phyloP scores from a whole-genome alignment of 2,329 filamentous ascomycete genomes.

The Xylariaceae sp. region DNA sequence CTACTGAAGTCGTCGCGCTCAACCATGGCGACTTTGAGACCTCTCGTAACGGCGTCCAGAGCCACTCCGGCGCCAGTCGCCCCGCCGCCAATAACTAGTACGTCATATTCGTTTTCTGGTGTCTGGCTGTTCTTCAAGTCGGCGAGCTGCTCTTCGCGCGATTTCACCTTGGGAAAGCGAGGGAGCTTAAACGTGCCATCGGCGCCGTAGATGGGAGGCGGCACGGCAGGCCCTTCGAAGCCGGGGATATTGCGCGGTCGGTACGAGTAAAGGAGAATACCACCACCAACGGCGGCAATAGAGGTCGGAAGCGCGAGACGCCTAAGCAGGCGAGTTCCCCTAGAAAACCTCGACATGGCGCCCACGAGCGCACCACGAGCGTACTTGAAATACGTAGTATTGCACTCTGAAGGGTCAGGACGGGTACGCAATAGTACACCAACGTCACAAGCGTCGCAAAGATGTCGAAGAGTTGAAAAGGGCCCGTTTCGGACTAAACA shows the following conservation, averaged over 20 bases:
- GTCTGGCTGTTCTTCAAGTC: slow-evolving; percentile 58
- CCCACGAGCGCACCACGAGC: slow-evolving; percentile 13
- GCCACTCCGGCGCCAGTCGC: slow-evolving; percentile 75
- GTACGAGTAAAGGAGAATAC: slow-evolving; percentile 60
- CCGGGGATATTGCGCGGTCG: slow-evolving; percentile 76
- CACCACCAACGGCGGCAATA: slow-evolving; percentile 48
- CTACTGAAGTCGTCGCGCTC: slow-evolving; percentile 77
- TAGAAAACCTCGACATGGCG: slow-evolving; percentile 40
- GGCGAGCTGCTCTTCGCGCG: slow-evolving; percentile 67
- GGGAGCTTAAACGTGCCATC: slow-evolving; percentile 72
- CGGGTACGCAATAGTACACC: not conserved
- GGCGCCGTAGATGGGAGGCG: slow-evolving; percentile 71
- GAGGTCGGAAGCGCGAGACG: slow-evolving; percentile 52
- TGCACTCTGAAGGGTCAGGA: not conserved
- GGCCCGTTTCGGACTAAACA: slow-evolving; percentile 24
- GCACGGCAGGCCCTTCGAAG: slow-evolving; percentile 69
- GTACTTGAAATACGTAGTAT: slow-evolving; percentile 3
- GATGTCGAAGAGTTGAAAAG: not conserved
- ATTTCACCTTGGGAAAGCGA: slow-evolving; percentile 67
- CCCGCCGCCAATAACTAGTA: slow-evolving; percentile 73
- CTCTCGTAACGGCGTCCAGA: slow-evolving; percentile 73
- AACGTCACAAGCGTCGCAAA: slow-evolving; percentile 5
- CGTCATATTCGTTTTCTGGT: slow-evolving; percentile 64
- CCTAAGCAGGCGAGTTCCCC: slow-evolving; percentile 45
- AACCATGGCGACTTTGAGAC: slow-evolving; percentile 73